Evolutionary conservation across 75 land plant genomes (phyloP), one percentile per base, ranked within the genome.

Genomic region (Cryptomeria japonica): DNA sequence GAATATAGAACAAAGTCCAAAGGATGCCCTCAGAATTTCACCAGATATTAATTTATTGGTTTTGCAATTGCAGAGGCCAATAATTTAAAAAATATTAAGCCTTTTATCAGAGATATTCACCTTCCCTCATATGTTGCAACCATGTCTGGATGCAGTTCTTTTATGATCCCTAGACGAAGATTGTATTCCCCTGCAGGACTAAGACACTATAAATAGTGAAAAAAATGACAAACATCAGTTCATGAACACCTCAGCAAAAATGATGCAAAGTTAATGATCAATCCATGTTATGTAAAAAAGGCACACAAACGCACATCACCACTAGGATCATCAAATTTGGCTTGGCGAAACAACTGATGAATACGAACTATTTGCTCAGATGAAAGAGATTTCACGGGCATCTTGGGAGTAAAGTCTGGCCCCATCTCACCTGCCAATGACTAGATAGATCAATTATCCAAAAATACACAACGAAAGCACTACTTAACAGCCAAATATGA

Each of bases 171-270:
- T 7, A 97, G 93, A 32, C 99, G 96, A 70, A 98, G 94, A 91
- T 98, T 98, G 90, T 98, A 98, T 79, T 98, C 99, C 80, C 99
- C 99, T 77, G 99, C 99, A 84, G 99, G 99, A 93, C 99, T 98
- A 18, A 98, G 95, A 93, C 99, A 97, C 99, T 98, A 90, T 79
- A 87, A 88, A 73, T 38, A 72, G 80, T 73, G 83, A 42, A 70
- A 78, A 13, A 86, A 68, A 79, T 80, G 42, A 46, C 28, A 44
- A 79, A 83, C 47, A 18, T 61, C 76, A 75, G 34, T 47, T 55
- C 16, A 19, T 34, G 14, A 42, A 41, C 31, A 80, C 84, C 34
- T 32, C 16, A 5, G 46, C 16, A 34, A 83, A 72, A 68, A 64
- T 15, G 11, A 47, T 28, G 34, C 18, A 31, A 47, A 49, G 64